Percentiles rank a stretch among this genome's conserved stretches.
These are phyloP conservation scores for Penicillium ochrochloron DNA, from an alignment of 495 filamentous ascomycete genomes.

Conservation along the genomic window DNA sequence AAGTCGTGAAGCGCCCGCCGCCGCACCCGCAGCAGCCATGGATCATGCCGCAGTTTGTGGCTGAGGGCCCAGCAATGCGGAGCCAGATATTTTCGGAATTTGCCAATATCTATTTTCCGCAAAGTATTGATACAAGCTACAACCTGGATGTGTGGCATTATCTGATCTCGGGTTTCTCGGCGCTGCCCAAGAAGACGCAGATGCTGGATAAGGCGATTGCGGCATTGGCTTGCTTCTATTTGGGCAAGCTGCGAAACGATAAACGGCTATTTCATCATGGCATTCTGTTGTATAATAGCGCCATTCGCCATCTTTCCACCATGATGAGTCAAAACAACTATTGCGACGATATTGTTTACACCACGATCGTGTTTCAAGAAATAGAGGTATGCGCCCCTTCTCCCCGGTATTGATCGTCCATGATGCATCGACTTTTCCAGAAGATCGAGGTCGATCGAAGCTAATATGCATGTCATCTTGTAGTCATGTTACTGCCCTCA, in stretches of 20 bases:
- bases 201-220: constrained; percentile 12
- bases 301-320: background rate
- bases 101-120: constrained; percentile 10
- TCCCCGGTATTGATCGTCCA: too few species aligned
- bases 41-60: background rate
- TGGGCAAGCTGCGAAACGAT: constrained; percentile 13
- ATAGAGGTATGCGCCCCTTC: background rate
- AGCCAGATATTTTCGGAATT: constrained; percentile 6
- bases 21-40: background rate
- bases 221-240: constrained; percentile 9
- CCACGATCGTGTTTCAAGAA: constrained; percentile 3
- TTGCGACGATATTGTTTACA: constrained; percentile 6
- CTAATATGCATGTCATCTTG: background rate
- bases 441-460: background rate
- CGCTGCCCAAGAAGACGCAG: constrained; percentile 11
- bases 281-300: constrained; percentile 4
- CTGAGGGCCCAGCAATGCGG: background rate
- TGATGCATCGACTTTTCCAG: background rate
- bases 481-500: constrained; percentile 14
- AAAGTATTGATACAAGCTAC: background rate
- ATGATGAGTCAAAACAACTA: constrained; percentile 2
- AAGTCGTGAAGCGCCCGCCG: background rate
- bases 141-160: constrained; percentile 14
- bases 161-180: constrained; percentile 6
- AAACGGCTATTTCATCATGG: background rate